Percentiles rank a stretch among this genome's conserved stretches.
These are phyloP conservation scores for Talaromyces islandicus DNA, from an alignment of 2,329 filamentous ascomycete genomes.

Conservation along the genomic window DNA sequence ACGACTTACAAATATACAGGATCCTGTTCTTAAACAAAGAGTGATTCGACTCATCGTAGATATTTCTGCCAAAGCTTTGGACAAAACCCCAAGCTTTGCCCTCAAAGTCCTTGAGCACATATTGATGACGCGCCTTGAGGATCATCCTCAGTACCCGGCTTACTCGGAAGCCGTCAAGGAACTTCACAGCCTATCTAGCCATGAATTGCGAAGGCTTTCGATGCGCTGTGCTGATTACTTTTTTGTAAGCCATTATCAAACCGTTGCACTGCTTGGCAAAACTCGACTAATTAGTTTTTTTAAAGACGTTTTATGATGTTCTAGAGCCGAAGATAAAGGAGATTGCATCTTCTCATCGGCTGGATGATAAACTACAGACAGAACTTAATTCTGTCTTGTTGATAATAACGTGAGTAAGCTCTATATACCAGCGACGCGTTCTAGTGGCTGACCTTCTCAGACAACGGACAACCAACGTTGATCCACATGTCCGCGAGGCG, in stretches of 20 bases:
- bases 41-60: slow-evolving; percentile 76
- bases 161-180: slow-evolving; percentile 90
- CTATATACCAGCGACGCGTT: slow-evolving; percentile 4
- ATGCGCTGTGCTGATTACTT: slow-evolving; percentile 89
- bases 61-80: slow-evolving; percentile 73
- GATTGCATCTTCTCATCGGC: slow-evolving; percentile 63
- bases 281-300: slow-evolving; percentile 19
- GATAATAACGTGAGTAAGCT: slow-evolving; percentile 66
- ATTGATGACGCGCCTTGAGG: slow-evolving; percentile 71
- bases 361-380: slow-evolving; percentile 75
- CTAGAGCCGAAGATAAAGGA: slow-evolving; percentile 78
- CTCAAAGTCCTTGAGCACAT: slow-evolving; percentile 88
- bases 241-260: slow-evolving; percentile 47
- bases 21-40: slow-evolving; percentile 77
- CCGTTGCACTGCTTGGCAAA: not conserved
- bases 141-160: slow-evolving; percentile 62
- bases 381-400: slow-evolving; percentile 88
- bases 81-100: slow-evolving; percentile 73
- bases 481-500: slow-evolving; percentile 62
- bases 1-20: slow-evolving; percentile 38
- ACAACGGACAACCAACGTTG: slow-evolving; percentile 73
- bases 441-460: slow-evolving; percentile 35
- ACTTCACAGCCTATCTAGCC: slow-evolving; percentile 74
- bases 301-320: slow-evolving; percentile 73
- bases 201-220: slow-evolving; percentile 82